phyloP scores from a whole-genome alignment of 306 rosid species.

The Pterocarpus santalinus region DNA sequence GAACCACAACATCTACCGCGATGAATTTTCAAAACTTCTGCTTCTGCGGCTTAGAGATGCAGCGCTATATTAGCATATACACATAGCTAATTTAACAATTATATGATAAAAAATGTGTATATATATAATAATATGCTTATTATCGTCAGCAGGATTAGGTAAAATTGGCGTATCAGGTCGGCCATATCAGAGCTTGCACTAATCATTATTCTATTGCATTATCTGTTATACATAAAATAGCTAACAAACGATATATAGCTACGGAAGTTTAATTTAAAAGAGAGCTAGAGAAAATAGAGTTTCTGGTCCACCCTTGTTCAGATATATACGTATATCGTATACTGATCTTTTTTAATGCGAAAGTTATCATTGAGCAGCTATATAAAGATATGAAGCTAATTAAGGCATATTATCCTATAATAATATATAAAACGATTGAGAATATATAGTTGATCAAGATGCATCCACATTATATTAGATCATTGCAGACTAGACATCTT shows the following conservation, averaged over 20 bases:
- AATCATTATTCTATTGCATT: constrained; percentile 53
- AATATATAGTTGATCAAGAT: neutral
- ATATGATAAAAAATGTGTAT: constrained; percentile 37
- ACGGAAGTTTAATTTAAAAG: neutral
- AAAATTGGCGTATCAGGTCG: constrained; percentile 66
- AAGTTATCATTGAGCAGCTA: neutral
- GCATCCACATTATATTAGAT: neutral
- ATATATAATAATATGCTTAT: constrained; percentile 9
- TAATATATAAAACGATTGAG: neutral
- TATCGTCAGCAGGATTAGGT: constrained; percentile 62
- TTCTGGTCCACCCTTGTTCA: constrained; percentile 10
- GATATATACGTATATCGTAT: neutral
- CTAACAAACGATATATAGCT: constrained; percentile 14
- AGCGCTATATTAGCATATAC: neutral
- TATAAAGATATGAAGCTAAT: neutral
- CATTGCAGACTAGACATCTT: neutral
- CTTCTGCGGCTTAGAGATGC: neutral
- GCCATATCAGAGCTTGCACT: constrained; percentile 62
- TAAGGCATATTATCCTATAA: neutral
- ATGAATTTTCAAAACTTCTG: constrained; percentile 37
- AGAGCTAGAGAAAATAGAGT: neutral
- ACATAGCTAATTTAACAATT: constrained; percentile 39
- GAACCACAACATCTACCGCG: constrained; percentile 32
- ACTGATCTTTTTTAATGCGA: neutral
- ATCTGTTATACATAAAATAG: constrained; percentile 23